Evolutionary conservation across 352 stramenopile species (phyloP), one percentile per base, ranked within the genome.

Genomic region (Blastocystis sp.): DNA sequence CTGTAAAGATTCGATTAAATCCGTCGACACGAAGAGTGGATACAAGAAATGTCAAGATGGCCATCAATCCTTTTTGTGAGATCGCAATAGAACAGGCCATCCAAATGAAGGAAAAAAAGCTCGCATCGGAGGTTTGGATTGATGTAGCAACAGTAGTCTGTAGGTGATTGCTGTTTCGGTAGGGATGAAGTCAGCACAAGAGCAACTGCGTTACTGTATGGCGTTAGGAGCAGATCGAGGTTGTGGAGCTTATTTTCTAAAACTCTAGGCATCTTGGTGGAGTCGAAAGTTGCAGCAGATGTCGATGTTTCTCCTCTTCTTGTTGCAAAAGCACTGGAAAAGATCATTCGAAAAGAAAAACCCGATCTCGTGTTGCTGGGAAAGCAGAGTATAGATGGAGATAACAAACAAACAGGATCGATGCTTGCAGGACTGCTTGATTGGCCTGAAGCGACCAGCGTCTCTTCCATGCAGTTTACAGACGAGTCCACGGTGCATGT

Each of bases 31-130:
- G 93, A 90, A 94, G 94, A 69, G 96, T 99, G 37, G 96, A 99
- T 88, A 93, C 98, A 23, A 95, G 95, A 90, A 99, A 98, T 91
- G 96, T 98, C 54, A 99, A 99, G 93, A 99, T 99, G 96, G 97
- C 93, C 84, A 98, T 99, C 95, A 99, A 99, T 93, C 97, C 97
- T 29, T 99, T 99, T 92, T 99, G 97, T 91, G 97, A 98, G 90
- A 98, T 98, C 88, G 95, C 95, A 29, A 93, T 98, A 13, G 96
- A 99, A 92, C 96, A 99, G 91, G 96, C 96, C 39, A 96, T 99
- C 89, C 95, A 95, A 43, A 93, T 99, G 82, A 99, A 99, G 92
- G 96, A 99, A 92, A 95, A 96, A 91, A 98, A 98, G 92, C 82
- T 94, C 47, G 96, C 94, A 43, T 93, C 91, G 15, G 96, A 98